Evolutionary conservation across 2,329 filamentous ascomycete genomes (phyloP).

Genomic region (Ceratocystiopsis brevicomis): DNA sequence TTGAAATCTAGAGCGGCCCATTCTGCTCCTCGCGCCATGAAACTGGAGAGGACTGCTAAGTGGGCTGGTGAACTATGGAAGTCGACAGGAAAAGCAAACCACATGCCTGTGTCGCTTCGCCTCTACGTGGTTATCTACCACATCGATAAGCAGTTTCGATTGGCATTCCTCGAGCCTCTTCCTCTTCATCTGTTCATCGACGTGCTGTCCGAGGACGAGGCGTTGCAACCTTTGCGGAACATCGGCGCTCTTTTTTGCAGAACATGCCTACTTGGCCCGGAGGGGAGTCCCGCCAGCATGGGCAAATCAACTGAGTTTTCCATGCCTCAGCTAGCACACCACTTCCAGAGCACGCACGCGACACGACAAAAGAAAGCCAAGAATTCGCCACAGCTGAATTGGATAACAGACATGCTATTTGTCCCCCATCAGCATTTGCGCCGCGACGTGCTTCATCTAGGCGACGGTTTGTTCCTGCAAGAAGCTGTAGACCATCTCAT

Average conservation of each 20-base stretch:
- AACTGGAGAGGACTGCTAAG: slow-evolving; percentile 32
- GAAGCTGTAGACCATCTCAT: slow-evolving; percentile 22
- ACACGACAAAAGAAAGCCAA: too few species aligned
- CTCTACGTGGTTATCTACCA: slow-evolving; percentile 47
- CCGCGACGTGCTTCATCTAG: slow-evolving; percentile 12
- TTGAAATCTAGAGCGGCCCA: too few species aligned
- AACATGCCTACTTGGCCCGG: slow-evolving; percentile 26
- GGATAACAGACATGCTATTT: slow-evolving; percentile 28
- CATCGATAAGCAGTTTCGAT: slow-evolving; percentile 35
- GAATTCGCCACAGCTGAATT: slow-evolving; percentile 16
- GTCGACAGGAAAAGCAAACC: slow-evolving; percentile 36
- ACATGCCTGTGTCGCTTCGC: slow-evolving; percentile 41
- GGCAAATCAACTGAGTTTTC: slow-evolving; percentile 18
- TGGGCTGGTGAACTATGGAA: slow-evolving; percentile 46
- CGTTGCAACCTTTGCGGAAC: slow-evolving; percentile 36
- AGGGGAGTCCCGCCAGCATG: neutral
- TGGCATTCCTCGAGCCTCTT: slow-evolving; percentile 36
- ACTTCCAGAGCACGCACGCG: slow-evolving; percentile 25
- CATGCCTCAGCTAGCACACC: slow-evolving; percentile 39
- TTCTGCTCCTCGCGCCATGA: slow-evolving; percentile 6
- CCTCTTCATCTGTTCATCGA: slow-evolving; percentile 40
- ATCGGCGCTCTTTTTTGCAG: slow-evolving; percentile 36
- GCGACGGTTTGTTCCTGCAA: slow-evolving; percentile 17
- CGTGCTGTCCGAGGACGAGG: slow-evolving; percentile 33
- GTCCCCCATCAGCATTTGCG: slow-evolving; percentile 19